Evolutionary conservation across 2,329 filamentous ascomycete species (phyloP).

Genomic region (Amphichorda felina): DNA sequence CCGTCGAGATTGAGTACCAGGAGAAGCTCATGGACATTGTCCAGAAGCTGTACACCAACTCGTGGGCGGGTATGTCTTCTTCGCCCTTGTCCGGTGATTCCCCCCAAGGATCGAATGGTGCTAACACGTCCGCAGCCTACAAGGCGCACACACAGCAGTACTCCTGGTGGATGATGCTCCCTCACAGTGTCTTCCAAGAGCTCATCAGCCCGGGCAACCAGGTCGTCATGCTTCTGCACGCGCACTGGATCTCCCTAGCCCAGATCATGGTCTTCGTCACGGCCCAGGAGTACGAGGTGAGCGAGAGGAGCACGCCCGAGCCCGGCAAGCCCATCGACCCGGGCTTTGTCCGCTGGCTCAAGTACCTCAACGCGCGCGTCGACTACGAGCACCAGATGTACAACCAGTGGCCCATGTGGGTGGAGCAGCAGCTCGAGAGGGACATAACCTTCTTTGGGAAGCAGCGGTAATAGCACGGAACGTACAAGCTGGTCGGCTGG

Average conservation of each 20-base stretch:
- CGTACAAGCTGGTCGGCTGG: neutral
- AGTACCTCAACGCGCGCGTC: slow-evolving; percentile 34
- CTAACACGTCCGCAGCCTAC: slow-evolving; percentile 26
- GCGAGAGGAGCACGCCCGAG: slow-evolving; percentile 13
- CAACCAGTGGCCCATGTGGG: slow-evolving; percentile 43
- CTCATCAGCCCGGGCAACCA: slow-evolving; percentile 35
- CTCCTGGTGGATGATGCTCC: slow-evolving; percentile 45
- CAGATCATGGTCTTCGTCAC: slow-evolving; percentile 40
- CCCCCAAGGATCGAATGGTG: neutral
- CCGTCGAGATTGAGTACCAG: slow-evolving; percentile 33
- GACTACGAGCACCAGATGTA: slow-evolving; percentile 29
- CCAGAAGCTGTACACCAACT: slow-evolving; percentile 37
- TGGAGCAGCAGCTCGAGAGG: slow-evolving; percentile 33
- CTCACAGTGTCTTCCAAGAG: slow-evolving; percentile 37
- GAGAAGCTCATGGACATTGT: slow-evolving; percentile 32
- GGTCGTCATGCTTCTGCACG: slow-evolving; percentile 31
- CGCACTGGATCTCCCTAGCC: slow-evolving; percentile 43
- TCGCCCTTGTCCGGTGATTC: neutral
- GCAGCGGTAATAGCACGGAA: slow-evolving; percentile 4
- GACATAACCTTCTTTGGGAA: slow-evolving; percentile 34
- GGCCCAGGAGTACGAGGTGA: slow-evolving; percentile 23
- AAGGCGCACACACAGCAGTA: slow-evolving; percentile 36
- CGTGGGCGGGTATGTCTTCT: slow-evolving; percentile 34
- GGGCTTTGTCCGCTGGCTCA: slow-evolving; percentile 38
- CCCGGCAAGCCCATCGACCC: slow-evolving; percentile 17